A percentile compares a stretch with the other conserved stretches of the same genome.
Conservation (phyloP, 805 yeast genomes). For the Pichia gijzeniarum region DNA sequence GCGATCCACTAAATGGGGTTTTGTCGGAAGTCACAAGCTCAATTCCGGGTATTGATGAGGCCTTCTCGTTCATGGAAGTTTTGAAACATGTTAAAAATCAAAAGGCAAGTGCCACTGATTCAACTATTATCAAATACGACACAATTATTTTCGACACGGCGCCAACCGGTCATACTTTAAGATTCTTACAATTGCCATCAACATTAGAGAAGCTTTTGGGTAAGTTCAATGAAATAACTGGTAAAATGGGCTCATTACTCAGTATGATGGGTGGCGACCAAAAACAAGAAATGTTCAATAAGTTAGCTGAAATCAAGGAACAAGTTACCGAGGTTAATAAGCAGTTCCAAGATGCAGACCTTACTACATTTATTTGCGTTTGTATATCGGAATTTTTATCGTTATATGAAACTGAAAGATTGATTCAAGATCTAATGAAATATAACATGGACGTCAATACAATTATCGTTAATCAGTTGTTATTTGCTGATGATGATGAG, state of each 20-base stretch:
- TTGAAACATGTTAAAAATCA: slow-evolving; percentile 91
- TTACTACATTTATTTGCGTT: slow-evolving; percentile 93
- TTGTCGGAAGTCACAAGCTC: slow-evolving; percentile 90
- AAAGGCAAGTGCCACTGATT: slow-evolving; percentile 26
- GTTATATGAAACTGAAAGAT: slow-evolving; percentile 93
- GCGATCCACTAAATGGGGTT: slow-evolving; percentile 62
- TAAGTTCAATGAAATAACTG: slow-evolving; percentile 80
- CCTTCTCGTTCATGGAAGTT: slow-evolving; percentile 95
- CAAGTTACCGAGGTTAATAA: slow-evolving; percentile 83
- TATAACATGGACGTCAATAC: slow-evolving; percentile 96
- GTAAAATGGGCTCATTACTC: slow-evolving; percentile 86
- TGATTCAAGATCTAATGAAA: slow-evolving; percentile 92
- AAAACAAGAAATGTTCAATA: slow-evolving; percentile 65
- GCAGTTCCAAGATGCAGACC: slow-evolving; percentile 92
- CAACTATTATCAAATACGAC: slow-evolving; percentile 48
- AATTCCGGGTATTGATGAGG: slow-evolving; percentile 98
- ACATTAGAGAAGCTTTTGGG: slow-evolving; percentile 82
- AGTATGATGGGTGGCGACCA: slow-evolving; percentile 65
- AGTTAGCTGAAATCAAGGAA: slow-evolving; percentile 72
- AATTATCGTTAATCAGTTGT: slow-evolving; percentile 88
- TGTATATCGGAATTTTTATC: slow-evolving; percentile 97
- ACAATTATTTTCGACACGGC: slow-evolving; percentile 98
- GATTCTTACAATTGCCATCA: slow-evolving; percentile 91
- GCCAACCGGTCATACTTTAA: slow-evolving; percentile 96
- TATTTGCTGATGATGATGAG: slow-evolving; percentile 75